These are phyloP conservation scores for Aspergillus sclerotiicarbonarius DNA, from an alignment of 495 filamentous ascomycete species.

Conservation along the genomic window DNA sequence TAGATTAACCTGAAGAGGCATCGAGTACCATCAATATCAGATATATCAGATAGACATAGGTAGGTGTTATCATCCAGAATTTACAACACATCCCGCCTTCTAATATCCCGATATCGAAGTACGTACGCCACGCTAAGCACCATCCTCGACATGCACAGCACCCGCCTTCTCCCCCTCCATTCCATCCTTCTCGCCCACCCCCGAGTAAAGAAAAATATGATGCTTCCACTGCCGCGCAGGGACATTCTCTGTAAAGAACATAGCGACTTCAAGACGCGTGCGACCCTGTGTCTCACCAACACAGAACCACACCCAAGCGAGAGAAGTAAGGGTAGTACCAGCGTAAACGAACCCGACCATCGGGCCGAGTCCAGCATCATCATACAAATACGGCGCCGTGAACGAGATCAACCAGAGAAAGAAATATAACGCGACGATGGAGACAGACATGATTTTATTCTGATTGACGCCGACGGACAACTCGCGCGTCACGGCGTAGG, in stretches of 20 bases:
- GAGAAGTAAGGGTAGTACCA: conserved; percentile 24
- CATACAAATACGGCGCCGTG: conserved; percentile 39
- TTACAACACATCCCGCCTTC: no score
- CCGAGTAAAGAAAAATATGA: conserved; percentile 27
- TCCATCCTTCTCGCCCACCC: conserved; percentile 2
- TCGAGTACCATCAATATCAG: no score
- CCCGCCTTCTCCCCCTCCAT: conserved; percentile 9
- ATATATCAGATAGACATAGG: no score
- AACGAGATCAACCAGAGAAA: conserved; percentile 37
- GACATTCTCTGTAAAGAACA: conserved; percentile 28
- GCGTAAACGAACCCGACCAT: conserved; percentile 40
- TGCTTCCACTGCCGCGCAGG: conserved; percentile 24
- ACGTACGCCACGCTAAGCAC: no score
- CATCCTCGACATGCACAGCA: neutral
- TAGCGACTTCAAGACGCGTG: conserved; percentile 29
- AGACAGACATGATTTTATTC: conserved; percentile 34
- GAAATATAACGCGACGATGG: conserved; percentile 33
- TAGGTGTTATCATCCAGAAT: no score
- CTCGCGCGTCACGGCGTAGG: conserved; percentile 33
- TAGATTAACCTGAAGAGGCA: no score
- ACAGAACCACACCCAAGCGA: conserved; percentile 42
- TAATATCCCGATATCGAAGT: no score
- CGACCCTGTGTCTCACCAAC: conserved; percentile 37
- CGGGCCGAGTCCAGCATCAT: conserved; percentile 31
- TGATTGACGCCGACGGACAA: conserved; percentile 38